Evolutionary conservation across 768 basidiomycete species (phyloP).

Genomic region (Botryobasidium botryosum): DNA sequence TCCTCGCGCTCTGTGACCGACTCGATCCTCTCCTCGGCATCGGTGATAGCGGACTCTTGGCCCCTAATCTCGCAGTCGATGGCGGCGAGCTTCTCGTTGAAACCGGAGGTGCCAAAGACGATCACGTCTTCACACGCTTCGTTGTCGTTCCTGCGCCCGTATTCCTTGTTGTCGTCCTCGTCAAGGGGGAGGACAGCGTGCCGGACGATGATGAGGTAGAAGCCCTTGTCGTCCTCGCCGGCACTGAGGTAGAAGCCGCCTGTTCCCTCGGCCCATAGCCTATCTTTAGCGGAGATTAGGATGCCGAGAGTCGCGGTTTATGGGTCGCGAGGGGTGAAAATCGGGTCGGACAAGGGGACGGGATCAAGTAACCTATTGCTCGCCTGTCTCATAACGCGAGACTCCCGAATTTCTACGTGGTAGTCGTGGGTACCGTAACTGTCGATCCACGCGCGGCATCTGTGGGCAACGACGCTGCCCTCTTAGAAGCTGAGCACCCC

Average conservation of each 20-base stretch:
- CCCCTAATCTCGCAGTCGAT: slow-evolving; percentile 7
- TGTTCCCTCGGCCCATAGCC: slow-evolving; percentile 9
- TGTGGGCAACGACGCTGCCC: slow-evolving; percentile 3
- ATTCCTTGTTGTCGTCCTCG: slow-evolving; percentile 3
- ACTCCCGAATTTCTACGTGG: slow-evolving; percentile 10
- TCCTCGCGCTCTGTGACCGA: slow-evolving; percentile 1
- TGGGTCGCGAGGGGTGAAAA: slow-evolving; percentile 5
- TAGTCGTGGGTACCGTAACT: slow-evolving; percentile 6
- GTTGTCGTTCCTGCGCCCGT: slow-evolving; percentile 7
- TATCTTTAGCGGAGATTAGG: slow-evolving; percentile 7
- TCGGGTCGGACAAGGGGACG: slow-evolving; percentile 4
- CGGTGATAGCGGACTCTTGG: slow-evolving; percentile 3
- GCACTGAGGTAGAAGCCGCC: slow-evolving; percentile 9
- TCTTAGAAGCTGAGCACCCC: slow-evolving; percentile 9
- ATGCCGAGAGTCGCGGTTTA: slow-evolving; percentile 10
- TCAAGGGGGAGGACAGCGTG: slow-evolving; percentile 10
- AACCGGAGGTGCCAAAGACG: slow-evolving; percentile 4
- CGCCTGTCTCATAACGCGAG: slow-evolving; percentile 6
- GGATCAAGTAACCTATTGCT: slow-evolving; percentile 2
- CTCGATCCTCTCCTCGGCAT: slow-evolving; percentile 6
- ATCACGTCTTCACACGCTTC: slow-evolving; percentile 8
- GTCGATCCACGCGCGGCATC: slow-evolving; percentile 3
- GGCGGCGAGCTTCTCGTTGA: slow-evolving; percentile 9
- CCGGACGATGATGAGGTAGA: slow-evolving; percentile 11
- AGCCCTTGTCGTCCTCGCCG: slow-evolving; percentile 5